Base-by-base conservation (phyloP, 2,329 filamentous ascomycete species). In the Penicillium sp. region DNA sequence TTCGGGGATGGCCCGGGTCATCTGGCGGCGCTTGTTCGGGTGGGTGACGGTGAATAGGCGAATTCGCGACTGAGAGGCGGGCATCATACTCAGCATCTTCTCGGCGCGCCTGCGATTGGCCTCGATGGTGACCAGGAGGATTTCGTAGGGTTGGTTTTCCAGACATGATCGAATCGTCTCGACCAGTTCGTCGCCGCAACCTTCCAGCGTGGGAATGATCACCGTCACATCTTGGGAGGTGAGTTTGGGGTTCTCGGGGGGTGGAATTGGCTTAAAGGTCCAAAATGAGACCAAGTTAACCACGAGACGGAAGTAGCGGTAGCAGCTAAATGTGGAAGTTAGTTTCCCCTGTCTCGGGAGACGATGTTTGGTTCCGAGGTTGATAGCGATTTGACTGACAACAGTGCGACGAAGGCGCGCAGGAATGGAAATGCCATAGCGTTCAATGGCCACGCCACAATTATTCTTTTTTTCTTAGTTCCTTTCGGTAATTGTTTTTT, bases 1-100 rank as follows among this genome's bases (percentile, higher is more conserved):
- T 68, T 92, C 86, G 22, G 93, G 93, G 53, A 98, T 91, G 3
- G 93, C 94, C 74, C 92, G 87, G 77, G 92, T 96, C 75, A 98
- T 93, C 78, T 98, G 94, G 22, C 94, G 88, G 59, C 94, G 90
- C 83, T 98, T 98, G 82, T 98, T 98, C 69, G 94, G 93, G 74
- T 97, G 93, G 63, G 86, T 84, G 33, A 93, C 91, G 66, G 86
- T 89, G 67, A 94, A 83, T 47, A 96, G 88, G 59, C 88, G 86
- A 68, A 97, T 88, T 66, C 86, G 88, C 26, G 88, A 87, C 64
- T 86, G 84, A 22, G 86, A 88, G 53, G 82, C 81, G 17, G 82
- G 82, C 77, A 85, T 81, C 56, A 78, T 75, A 56, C 73, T 74
- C 66, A 85, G 75, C 76, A 95, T 88, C 65, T 83, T 81, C 72